These are phyloP conservation scores for Xenoacremonium recifei DNA, from an alignment of 2,329 filamentous ascomycete species.

Conservation along the genomic window DNA sequence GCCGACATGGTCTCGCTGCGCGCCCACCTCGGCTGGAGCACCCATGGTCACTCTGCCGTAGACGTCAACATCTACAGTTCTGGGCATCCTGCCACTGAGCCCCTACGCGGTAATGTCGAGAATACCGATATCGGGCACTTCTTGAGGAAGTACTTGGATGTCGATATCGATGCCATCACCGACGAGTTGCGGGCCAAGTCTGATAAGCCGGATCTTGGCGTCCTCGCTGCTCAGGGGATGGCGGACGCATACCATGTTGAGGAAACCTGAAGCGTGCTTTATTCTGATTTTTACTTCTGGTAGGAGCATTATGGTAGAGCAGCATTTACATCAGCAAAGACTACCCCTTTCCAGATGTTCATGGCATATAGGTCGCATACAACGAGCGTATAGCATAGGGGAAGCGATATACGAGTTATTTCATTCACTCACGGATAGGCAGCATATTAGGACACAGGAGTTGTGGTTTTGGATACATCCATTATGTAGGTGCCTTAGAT, in stretches of 20 bases:
- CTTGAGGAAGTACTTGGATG: slow-evolving; percentile 71
- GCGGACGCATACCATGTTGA: neutral
- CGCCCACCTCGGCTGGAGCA: slow-evolving; percentile 90
- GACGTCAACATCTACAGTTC: slow-evolving; percentile 97
- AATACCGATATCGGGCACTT: slow-evolving; percentile 92
- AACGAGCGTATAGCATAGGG: too few relatives aligned
- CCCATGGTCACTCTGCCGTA: slow-evolving; percentile 88
- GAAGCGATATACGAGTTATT: too few relatives aligned
- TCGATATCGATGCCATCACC: slow-evolving; percentile 78
- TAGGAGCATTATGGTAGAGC: too few relatives aligned
- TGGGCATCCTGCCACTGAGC: slow-evolving; percentile 59
- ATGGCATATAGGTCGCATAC: too few relatives aligned
- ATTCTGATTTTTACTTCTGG: too few relatives aligned
- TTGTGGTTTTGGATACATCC: too few relatives aligned
- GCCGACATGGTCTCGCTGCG: slow-evolving; percentile 84
- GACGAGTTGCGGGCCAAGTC: slow-evolving; percentile 65
- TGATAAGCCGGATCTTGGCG: slow-evolving; percentile 13
- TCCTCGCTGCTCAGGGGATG: slow-evolving; percentile 13
- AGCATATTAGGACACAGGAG: too few relatives aligned
- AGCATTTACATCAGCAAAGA: too few relatives aligned
- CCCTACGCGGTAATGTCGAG: slow-evolving; percentile 82
- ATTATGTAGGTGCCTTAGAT: too few relatives aligned
- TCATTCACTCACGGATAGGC: too few relatives aligned
- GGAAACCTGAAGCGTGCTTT: neutral
- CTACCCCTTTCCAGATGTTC: too few relatives aligned